Evolutionary conservation across 2,329 filamentous ascomycete species (phyloP).

Genomic region (Acrodontium crateriforme): DNA sequence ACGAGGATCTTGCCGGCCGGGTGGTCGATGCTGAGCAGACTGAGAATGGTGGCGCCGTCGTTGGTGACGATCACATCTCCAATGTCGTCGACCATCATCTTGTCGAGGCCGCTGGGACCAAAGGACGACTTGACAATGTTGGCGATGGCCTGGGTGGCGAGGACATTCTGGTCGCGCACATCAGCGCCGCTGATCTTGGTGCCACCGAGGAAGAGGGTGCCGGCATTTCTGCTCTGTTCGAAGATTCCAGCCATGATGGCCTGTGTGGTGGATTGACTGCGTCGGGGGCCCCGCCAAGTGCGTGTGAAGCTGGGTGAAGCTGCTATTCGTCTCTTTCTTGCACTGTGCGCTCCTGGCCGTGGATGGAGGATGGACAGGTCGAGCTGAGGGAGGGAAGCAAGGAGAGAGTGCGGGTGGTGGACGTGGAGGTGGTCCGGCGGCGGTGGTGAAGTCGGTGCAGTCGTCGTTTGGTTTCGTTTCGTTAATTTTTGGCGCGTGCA

Average conservation of each 20-base stretch:
- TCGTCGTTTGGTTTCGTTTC: no score
- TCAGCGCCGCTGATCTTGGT: constrained; percentile 95
- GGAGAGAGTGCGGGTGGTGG: no score
- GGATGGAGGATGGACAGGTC: no score
- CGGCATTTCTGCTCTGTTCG: constrained; percentile 79
- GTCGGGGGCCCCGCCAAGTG: no score
- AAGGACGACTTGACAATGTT: constrained; percentile 99
- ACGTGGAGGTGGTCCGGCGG: no score
- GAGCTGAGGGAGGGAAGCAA: no score
- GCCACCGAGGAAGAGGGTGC: constrained; percentile 91
- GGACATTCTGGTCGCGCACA: constrained; percentile 94
- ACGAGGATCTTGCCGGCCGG: constrained; percentile 97
- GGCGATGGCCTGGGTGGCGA: constrained; percentile 89
- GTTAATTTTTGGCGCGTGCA: no score
- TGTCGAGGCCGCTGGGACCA: constrained; percentile 89
- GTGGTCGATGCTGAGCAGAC: constrained; percentile 90
- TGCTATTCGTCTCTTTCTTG: no score
- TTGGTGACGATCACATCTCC: constrained; percentile 98
- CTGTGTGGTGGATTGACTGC: constrained; percentile 1
- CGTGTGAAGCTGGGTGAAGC: no score
- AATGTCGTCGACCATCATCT: constrained; percentile 99
- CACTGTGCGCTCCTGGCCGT: no score
- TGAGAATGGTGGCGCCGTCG: constrained; percentile 93
- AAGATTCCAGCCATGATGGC: constrained; percentile 80
- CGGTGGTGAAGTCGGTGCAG: no score